phyloP scores from a whole-genome alignment of 768 basidiomycete species.

The Daedaleopsis nitida region DNA sequence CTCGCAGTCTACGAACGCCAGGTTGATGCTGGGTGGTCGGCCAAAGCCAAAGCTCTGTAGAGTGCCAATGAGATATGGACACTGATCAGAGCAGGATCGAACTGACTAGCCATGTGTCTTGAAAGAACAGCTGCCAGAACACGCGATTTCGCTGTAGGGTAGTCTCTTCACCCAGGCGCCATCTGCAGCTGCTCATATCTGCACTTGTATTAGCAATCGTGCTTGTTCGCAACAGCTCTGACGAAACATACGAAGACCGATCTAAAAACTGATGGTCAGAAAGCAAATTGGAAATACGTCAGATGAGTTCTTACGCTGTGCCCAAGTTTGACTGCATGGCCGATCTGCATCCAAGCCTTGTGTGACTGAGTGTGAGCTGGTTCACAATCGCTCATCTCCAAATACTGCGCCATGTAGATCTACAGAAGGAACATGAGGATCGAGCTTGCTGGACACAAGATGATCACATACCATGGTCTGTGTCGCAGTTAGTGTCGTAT shows the following conservation, averaged over 20 bases:
- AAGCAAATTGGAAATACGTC: no score
- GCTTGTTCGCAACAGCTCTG: no score
- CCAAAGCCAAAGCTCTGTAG: conserved; percentile 63
- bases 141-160: conserved; percentile 52
- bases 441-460: conserved; percentile 16
- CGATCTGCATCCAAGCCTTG: conserved; percentile 57
- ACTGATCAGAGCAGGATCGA: not conserved
- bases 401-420: conserved; percentile 48
- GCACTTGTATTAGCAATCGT: not conserved
- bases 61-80: not conserved
- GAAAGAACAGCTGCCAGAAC: conserved; percentile 70
- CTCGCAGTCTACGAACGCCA: conserved; percentile 56
- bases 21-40: conserved; percentile 56
- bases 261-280: conserved; percentile 30
- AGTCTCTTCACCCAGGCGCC: conserved; percentile 52
- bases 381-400: conserved; percentile 57
- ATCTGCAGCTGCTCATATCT: conserved; percentile 65
- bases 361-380: conserved; percentile 43
- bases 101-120: conserved; percentile 63
- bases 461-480: conserved; percentile 48
- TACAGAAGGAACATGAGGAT: conserved; percentile 33
- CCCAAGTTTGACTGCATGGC: conserved; percentile 58
- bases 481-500: conserved; percentile 57
- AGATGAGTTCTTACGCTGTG: conserved; percentile 50
- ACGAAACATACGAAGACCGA: conserved; percentile 49